phyloP scores from a whole-genome alignment of 352 stramenopile species.

The Globisporangium emineosum region DNA sequence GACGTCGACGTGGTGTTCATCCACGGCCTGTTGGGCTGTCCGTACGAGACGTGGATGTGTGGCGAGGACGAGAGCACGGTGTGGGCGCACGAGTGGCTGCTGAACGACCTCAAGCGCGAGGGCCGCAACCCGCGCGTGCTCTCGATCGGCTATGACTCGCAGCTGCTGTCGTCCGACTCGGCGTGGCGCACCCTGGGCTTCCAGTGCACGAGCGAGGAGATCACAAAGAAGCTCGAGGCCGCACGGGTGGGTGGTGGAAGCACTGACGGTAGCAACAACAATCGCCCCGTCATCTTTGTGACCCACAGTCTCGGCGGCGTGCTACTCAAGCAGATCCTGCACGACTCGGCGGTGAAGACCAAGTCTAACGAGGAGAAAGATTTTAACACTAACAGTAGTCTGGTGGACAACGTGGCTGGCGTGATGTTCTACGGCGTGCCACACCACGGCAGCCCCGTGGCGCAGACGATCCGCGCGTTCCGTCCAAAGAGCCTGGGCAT shows the following conservation, averaged over 20 bases:
- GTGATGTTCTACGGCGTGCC: conserved; percentile 69
- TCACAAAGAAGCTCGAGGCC: conserved; percentile 54
- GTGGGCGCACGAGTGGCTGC: conserved; percentile 70
- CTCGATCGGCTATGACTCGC: conserved; percentile 81
- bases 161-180: conserved; percentile 71
- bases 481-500: conserved; percentile 41
- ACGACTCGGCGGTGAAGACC: conserved; percentile 42
- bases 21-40: conserved; percentile 72
- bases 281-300: conserved; percentile 78
- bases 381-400: conserved; percentile 1
- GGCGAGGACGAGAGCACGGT: conserved; percentile 53
- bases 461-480: conserved; percentile 60
- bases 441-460: conserved; percentile 76
- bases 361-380: background rate
- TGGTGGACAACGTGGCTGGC: conserved; percentile 65
- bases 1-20: conserved; percentile 83
- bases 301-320: conserved; percentile 85
- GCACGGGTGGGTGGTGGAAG: conserved; percentile 38
- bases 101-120: conserved; percentile 54
- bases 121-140: conserved; percentile 64
- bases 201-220: conserved; percentile 61
- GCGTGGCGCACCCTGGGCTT: conserved; percentile 74
- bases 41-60: conserved; percentile 79
- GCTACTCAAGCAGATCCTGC: conserved; percentile 78
- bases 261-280: background rate